Percentiles rank a stretch among this genome's conserved stretches.
Conservation (phyloP, 1,139 yeast genomes). For the Yamadazyma aaseri region DNA sequence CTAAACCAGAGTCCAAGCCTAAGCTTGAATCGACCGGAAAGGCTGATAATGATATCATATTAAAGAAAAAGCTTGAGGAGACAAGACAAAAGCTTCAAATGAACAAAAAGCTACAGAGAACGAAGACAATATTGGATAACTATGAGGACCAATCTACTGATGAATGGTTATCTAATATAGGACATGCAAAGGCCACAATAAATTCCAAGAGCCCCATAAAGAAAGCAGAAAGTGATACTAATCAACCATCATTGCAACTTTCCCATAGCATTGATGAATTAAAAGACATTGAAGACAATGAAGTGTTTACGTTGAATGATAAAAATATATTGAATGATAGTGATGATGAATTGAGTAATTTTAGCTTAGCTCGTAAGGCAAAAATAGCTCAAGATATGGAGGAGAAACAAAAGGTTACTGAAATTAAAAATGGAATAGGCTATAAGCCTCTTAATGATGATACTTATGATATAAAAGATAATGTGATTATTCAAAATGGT, state of each 20-base stretch:
- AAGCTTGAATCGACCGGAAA: neutral
- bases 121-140: slow-evolving; percentile 23
- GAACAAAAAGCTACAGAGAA: slow-evolving; percentile 18
- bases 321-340: slow-evolving; percentile 49
- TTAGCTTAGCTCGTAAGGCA: slow-evolving; percentile 31
- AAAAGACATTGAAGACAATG: slow-evolving; percentile 39
- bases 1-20: slow-evolving; percentile 1
- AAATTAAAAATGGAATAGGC: slow-evolving; percentile 25
- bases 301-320: slow-evolving; percentile 68
- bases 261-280: slow-evolving; percentile 46
- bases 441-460: slow-evolving; percentile 14
- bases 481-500: slow-evolving; percentile 2
- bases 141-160: slow-evolving; percentile 30
- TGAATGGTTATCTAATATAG: slow-evolving; percentile 38
- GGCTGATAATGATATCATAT: slow-evolving; percentile 11
- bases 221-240: neutral
- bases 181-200: slow-evolving; percentile 5
- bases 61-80: slow-evolving; percentile 16
- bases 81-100: slow-evolving; percentile 20
- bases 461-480: slow-evolving; percentile 14
- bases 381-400: slow-evolving; percentile 20
- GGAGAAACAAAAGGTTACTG: slow-evolving; percentile 25
- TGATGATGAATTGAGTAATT: slow-evolving; percentile 49
- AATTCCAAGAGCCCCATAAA: neutral
- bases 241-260: slow-evolving; percentile 27